Evolutionary conservation across 2,329 filamentous ascomycete genomes (phyloP), one percentile per base, ranked within the genome.

Genomic region (Shiraia sp.): DNA sequence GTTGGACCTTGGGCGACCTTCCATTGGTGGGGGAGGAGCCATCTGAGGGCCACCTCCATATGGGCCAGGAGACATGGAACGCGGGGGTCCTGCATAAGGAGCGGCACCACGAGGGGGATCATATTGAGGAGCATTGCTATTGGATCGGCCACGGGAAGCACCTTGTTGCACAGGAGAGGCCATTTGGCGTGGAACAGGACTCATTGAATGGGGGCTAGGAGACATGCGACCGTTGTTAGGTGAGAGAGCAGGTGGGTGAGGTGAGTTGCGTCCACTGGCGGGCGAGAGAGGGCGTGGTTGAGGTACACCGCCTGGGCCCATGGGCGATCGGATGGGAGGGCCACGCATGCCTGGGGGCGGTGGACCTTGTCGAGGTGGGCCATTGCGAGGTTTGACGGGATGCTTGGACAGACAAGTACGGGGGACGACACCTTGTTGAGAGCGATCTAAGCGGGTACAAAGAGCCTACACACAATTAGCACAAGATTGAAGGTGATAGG

Each of bases 341-440:
- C 61, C 57, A 14, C 63, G 64, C 56, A 61, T 62, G 30, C 62
- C 57, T 34, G 53, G 54, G 25, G 58, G 59, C 36, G 83, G 70
- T 3, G 80, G 80, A 26, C 80, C 79, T 47, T 76, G 74, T 37
- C 77, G 77, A 36, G 75, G 65, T 16, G 62, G 75, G 23, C 74
- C 73, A 39, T 81, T 76, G 32, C 90, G 86, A 32, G 91, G 89
- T 76, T 95, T 96, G 49, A 97, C 87, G 13, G 92, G 90, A 35
- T 90, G 85, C 43, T 90, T 88, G 10, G 93, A 97, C 35, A 99
- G 79, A 73, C 93, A 99, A 26, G 91, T 96, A 56, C 93, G 84
- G 10, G 93, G 93, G 42, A 88, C 89, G 37, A 97, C 93, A 75
- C 93, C 93, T 75, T 97, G 91, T 59, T 88, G 80, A 47, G 90